Conservation (phyloP, 169 alveolate species). For the Plasmodium vinckei region DNA sequence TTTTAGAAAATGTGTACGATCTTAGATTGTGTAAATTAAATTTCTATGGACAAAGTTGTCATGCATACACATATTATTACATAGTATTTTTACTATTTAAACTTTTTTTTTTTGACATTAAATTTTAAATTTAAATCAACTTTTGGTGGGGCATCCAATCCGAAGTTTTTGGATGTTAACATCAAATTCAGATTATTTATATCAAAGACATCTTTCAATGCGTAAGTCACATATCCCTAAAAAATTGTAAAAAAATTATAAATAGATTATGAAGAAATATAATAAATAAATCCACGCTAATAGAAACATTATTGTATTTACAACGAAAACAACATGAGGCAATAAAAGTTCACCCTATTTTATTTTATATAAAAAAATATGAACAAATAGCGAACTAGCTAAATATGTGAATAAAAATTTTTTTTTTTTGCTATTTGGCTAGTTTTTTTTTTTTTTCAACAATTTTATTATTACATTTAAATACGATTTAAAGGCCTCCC, state of each 20-base stretch:
- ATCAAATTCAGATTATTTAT: constrained; percentile 96
- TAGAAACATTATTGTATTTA: not conserved
- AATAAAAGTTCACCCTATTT: too few relatives aligned
- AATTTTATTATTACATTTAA: constrained; percentile 84
- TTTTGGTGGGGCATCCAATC: constrained; percentile 96
- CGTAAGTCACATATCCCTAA: constrained; percentile 96
- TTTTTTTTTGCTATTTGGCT: not conserved
- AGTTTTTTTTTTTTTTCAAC: constrained; percentile 16
- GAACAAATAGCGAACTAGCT: too few relatives aligned
- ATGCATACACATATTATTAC: too few relatives aligned
- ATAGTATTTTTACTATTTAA: constrained; percentile 19
- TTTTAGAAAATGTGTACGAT: too few relatives aligned
- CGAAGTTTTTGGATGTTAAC: constrained; percentile 95
- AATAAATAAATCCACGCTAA: constrained; percentile 29
- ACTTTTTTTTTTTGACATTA: constrained; percentile 78
- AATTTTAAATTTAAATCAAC: constrained; percentile 94
- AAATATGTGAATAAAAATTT: too few relatives aligned
- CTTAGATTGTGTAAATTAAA: too few relatives aligned
- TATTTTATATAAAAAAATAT: too few relatives aligned
- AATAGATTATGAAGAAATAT: not conserved
- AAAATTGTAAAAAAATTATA: constrained; percentile 8
- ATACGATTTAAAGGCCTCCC: constrained; percentile 97
- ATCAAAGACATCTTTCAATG: constrained; percentile 96
- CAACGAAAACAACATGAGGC: too few relatives aligned
- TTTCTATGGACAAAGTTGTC: too few relatives aligned